Percentiles rank a stretch among this genome's conserved stretches.
Evolutionary conservation across 2,329 filamentous ascomycete species (phyloP).

Genomic region (Ceratocystis albifundus): DNA sequence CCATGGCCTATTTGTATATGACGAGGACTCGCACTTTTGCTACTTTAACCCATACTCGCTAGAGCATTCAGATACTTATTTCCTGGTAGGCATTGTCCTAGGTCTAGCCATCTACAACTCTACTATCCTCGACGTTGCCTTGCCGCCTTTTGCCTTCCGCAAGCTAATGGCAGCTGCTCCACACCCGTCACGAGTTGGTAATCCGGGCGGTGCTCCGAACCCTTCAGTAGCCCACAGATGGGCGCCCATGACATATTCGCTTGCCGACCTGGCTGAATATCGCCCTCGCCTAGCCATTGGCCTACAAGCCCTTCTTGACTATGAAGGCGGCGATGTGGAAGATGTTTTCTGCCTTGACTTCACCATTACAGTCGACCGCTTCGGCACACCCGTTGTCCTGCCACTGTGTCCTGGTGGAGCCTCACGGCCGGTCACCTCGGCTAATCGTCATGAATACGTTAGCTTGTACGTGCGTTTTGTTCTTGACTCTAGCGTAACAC

Average conservation of each 20-base stretch:
- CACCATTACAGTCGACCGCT: constrained; percentile 62
- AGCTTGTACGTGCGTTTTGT: constrained; percentile 71
- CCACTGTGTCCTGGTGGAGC: constrained; percentile 67
- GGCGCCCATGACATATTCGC: constrained; percentile 56
- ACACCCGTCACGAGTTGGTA: constrained; percentile 38
- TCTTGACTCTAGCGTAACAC: constrained; percentile 62
- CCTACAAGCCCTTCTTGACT: constrained; percentile 65
- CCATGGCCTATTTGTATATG: constrained; percentile 85
- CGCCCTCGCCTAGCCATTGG: constrained; percentile 64
- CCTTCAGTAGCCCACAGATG: constrained; percentile 41
- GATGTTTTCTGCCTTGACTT: constrained; percentile 73
- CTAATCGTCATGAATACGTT: constrained; percentile 75
- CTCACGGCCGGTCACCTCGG: constrained; percentile 64
- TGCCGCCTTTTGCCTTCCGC: constrained; percentile 81
- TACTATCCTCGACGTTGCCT: constrained; percentile 76
- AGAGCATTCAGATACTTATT: constrained; percentile 84
- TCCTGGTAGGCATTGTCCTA: constrained; percentile 75
- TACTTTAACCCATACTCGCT: constrained; percentile 89
- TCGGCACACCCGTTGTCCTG: constrained; percentile 54
- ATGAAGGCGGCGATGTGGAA: constrained; percentile 65
- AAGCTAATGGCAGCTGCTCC: constrained; percentile 72
- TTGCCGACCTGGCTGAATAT: constrained; percentile 75
- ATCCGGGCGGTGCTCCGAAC: constrained; percentile 26
- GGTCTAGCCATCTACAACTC: constrained; percentile 91
- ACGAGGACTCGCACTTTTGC: constrained; percentile 79